Conservation (phyloP, 2,329 filamentous ascomycete genomes). For the Pseudovirgaria hyperparasitica region DNA sequence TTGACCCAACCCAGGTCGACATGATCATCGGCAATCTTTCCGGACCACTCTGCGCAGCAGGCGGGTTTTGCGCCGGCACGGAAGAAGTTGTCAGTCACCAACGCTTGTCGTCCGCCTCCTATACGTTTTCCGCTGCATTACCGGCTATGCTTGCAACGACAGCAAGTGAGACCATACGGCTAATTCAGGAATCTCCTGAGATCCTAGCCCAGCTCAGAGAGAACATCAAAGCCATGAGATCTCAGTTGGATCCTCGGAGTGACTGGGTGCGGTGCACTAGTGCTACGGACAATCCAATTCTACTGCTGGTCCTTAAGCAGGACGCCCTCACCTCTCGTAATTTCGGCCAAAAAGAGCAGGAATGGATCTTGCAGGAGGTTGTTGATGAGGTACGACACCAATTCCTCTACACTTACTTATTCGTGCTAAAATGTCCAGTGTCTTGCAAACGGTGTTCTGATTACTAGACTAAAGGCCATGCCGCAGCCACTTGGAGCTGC, state of each 20-base stretch:
- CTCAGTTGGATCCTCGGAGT: slow-evolving; percentile 80
- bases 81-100: slow-evolving; percentile 93
- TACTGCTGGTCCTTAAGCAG: slow-evolving; percentile 71
- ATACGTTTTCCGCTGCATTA: slow-evolving; percentile 90
- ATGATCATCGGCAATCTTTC: slow-evolving; percentile 94
- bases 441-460: slow-evolving; percentile 76
- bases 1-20: slow-evolving; percentile 84
- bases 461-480: slow-evolving; percentile 73
- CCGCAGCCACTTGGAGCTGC: slow-evolving; percentile 46
- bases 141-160: slow-evolving; percentile 93
- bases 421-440: slow-evolving; percentile 38
- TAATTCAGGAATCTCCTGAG: slow-evolving; percentile 79
- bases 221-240: slow-evolving; percentile 73
- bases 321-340: slow-evolving; percentile 63
- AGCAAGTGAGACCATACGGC: slow-evolving; percentile 75
- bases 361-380: slow-evolving; percentile 72
- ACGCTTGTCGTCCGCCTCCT: slow-evolving; percentile 80
- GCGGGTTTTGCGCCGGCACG: slow-evolving; percentile 88
- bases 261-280: slow-evolving; percentile 86
- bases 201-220: slow-evolving; percentile 68
- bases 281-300: slow-evolving; percentile 69
- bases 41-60: slow-evolving; percentile 79
- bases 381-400: slow-evolving; percentile 73
- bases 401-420: slow-evolving; percentile 1
- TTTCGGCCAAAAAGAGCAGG: slow-evolving; percentile 63